Base-by-base conservation (phyloP, 2,329 filamentous ascomycete species). In the Xylaria sp. region DNA sequence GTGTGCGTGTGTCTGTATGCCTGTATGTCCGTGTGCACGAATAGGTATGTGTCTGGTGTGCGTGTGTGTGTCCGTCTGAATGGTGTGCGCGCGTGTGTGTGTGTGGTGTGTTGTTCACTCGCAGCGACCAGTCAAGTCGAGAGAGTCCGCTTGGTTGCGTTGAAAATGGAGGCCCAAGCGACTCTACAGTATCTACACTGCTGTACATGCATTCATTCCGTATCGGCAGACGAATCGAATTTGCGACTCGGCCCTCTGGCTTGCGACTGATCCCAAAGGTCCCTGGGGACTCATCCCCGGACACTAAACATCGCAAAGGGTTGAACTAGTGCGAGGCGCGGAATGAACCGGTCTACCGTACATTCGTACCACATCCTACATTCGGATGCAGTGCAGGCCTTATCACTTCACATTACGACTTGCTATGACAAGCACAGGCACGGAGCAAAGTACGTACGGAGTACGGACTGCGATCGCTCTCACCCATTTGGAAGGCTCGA, bases 271-370 rank as follows among this genome's bases (percentile, higher is more conserved):
- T 60, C 61, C 49, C 61, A 55, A 54, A 54, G 51, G 61, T 54
- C 23, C 54, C 37, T 46, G 11, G 19, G 50, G n/a, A 8, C 11
- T 11, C 49, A 52, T 54, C 62, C 57, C 59, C 54, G 39, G 54
- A 18, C 57, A 55, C 54, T 48, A 62, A 47, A 44, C 56, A 59
- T 47, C 57, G 30, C 39, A 52, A 58, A 59, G 52, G 48, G 57
- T 59, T 53, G 50, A 44, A 7, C 11, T 50, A 52, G 55, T 50
- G 57, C 37, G 51, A 62, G 39, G 55, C 61, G 54, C 66, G 67
- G 67, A 69, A 66, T 67, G 64, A 69, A 59, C 67, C 67, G 66
- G 66, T 23, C 56, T 51, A 61, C 62, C 64, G 60, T 59, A 58
- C 60, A 59, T 16, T 46, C n/a, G 42, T 46, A 46, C 42, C 42